Evolutionary conservation across 768 basidiomycete species (phyloP).

Genomic region (Naganishia antarctica): DNA sequence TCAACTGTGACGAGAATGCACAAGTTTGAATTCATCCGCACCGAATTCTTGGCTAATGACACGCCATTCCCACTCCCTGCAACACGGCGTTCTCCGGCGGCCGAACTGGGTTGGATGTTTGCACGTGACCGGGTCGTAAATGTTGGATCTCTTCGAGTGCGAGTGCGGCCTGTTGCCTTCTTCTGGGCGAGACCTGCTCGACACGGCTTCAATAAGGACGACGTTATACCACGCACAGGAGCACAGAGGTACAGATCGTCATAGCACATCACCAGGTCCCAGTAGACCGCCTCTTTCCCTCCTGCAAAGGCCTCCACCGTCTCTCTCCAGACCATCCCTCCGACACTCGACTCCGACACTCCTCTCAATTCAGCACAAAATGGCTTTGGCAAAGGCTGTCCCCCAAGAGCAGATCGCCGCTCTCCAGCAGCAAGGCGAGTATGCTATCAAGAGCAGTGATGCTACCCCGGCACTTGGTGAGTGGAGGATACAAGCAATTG

Average conservation of each 20-base stretch:
- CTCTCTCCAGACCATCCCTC: background rate
- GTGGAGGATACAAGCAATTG: constrained; percentile 20
- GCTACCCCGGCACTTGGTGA: constrained; percentile 48
- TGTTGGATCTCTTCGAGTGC: background rate
- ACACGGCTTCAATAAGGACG: no score
- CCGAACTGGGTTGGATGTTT: background rate
- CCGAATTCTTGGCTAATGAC: background rate
- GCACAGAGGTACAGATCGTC: constrained; percentile 22
- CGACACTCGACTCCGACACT: no score
- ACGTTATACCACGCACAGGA: constrained; percentile 8
- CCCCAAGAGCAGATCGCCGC: constrained; percentile 39
- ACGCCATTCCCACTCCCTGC: background rate
- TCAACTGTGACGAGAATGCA: background rate
- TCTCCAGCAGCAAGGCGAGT: constrained; percentile 47
- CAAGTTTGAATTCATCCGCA: background rate
- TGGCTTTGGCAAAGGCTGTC: constrained; percentile 21
- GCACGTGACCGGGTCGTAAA: constrained; percentile 15
- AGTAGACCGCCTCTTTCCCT: constrained; percentile 13
- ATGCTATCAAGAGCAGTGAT: constrained; percentile 48
- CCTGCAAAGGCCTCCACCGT: constrained; percentile 2
- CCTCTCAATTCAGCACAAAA: background rate
- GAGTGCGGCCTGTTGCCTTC: no score
- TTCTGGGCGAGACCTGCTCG: no score
- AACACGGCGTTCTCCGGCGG: background rate
- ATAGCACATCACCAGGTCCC: constrained; percentile 22